These are phyloP conservation scores for Yamadazyma takamatsuzukensis DNA, from an alignment of 805 yeast genomes.

Conservation along the genomic window DNA sequence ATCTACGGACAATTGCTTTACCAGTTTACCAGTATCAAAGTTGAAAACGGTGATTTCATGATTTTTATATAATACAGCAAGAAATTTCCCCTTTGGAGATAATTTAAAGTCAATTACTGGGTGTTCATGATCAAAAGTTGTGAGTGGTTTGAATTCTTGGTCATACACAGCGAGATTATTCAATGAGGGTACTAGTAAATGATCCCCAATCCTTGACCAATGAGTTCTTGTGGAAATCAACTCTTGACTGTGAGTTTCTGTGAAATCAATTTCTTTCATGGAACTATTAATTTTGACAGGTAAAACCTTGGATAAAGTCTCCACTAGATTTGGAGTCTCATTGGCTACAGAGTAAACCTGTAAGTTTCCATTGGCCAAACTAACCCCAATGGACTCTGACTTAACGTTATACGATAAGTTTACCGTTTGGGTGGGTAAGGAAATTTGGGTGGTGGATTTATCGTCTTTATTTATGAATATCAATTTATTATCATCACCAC, in stretches of 20 bases:
- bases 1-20: constrained; percentile 10
- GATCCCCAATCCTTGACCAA: constrained; percentile 71
- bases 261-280: constrained; percentile 32
- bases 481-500: constrained; percentile 65
- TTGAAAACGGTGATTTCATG: constrained; percentile 45
- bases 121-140: constrained; percentile 8
- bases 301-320: constrained; percentile 41
- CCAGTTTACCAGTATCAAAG: constrained; percentile 28
- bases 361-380: constrained; percentile 58
- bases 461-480: constrained; percentile 28
- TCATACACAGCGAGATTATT: too few relatives aligned
- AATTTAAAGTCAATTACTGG: constrained; percentile 51
- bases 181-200: constrained; percentile 64
- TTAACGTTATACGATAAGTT: constrained; percentile 53
- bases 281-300: constrained; percentile 32
- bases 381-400: constrained; percentile 54
- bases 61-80: constrained; percentile 55
- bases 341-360: constrained; percentile 54
- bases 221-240: constrained; percentile 51
- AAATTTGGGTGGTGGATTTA: constrained; percentile 30
- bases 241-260: constrained; percentile 41
- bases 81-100: constrained; percentile 56
- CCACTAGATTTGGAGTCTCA: constrained; percentile 49
- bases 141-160: too few relatives aligned
- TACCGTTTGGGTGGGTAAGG: constrained; percentile 52